Conservation (phyloP, 2,329 filamentous ascomycete genomes). For the Clarireedia sp. region DNA sequence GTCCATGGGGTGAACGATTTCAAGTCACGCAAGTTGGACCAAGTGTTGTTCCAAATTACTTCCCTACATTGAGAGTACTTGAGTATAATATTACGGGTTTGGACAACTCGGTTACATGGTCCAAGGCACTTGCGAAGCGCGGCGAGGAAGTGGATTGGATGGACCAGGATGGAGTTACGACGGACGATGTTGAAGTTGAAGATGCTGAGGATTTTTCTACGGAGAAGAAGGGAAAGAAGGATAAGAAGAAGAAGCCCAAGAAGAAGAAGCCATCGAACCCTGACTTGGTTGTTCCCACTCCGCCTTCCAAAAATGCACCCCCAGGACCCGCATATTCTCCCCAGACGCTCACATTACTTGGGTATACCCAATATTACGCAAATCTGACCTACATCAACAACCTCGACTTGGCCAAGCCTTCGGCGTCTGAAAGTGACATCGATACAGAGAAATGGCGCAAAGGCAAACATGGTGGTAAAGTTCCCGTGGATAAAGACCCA, state of each 20-base stretch:
- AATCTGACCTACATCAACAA: conserved; percentile 91
- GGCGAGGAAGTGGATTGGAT: conserved; percentile 14
- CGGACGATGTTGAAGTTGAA: conserved; percentile 10
- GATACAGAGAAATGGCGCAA: conserved; percentile 47
- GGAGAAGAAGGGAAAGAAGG: conserved; percentile 34
- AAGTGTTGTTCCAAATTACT: conserved; percentile 88
- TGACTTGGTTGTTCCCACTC: conserved; percentile 57
- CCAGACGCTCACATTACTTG: conserved; percentile 69
- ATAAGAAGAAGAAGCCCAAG: conserved; percentile 39
- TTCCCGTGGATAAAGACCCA: conserved; percentile 44
- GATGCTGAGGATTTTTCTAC: conserved; percentile 31
- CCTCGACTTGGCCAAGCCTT: conserved; percentile 38
- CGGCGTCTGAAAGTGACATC: conserved; percentile 22
- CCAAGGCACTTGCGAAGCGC: conserved; percentile 8
- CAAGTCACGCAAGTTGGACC: conserved; percentile 73
- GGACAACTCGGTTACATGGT: conserved; percentile 20
- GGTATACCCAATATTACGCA: conserved; percentile 86
- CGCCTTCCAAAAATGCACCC: conserved; percentile 61
- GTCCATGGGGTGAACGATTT: conserved; percentile 77
- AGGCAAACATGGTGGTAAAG: conserved; percentile 54
- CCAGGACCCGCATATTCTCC: conserved; percentile 88
- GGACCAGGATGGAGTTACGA: conserved; percentile 10
- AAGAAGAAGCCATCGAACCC: conserved; percentile 48
- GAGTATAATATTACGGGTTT: conserved; percentile 75
- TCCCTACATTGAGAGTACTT: conserved; percentile 79